Evolutionary conservation across 768 basidiomycete species (phyloP).

Genomic region (Tricholomella constricta): DNA sequence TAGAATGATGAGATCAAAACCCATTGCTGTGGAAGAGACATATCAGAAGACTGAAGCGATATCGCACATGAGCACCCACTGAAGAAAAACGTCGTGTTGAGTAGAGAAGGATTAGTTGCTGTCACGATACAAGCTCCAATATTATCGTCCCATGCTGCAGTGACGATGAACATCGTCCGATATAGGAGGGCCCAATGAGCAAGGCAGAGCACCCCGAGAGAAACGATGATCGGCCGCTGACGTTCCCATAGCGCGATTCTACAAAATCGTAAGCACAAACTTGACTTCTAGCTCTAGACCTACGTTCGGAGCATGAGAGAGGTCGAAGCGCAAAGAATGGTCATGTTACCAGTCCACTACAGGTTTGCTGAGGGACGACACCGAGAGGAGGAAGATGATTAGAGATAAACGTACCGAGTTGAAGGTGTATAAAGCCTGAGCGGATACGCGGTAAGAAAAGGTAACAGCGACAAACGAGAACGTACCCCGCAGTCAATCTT

Average conservation of each 20-base stretch:
- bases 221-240: conserved; percentile 46
- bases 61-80: conserved; percentile 43
- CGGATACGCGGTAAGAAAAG: conserved; percentile 1
- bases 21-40: conserved; percentile 54
- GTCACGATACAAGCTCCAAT: conserved; percentile 48
- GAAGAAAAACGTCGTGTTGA: conserved; percentile 69
- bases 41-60: background rate
- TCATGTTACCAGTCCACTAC: conserved; percentile 66
- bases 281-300: conserved; percentile 16
- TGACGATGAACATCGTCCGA: conserved; percentile 70
- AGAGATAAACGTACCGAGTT: conserved; percentile 51
- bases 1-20: conserved; percentile 64
- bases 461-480: conserved; percentile 9
- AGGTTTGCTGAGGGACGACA: background rate
- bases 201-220: conserved; percentile 55
- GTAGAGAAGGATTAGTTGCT: conserved; percentile 53
- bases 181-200: conserved; percentile 70
- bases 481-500: conserved; percentile 65
- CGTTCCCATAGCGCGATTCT: conserved; percentile 77
- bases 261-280: conserved; percentile 7
- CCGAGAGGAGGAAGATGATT: background rate
- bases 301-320: conserved; percentile 74
- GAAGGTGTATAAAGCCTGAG: conserved; percentile 65
- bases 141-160: conserved; percentile 51
- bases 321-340: conserved; percentile 65